Evolutionary conservation across 2,329 filamentous ascomycete genomes (phyloP).

Genomic region (Paraphaeosphaeria sporulosa): DNA sequence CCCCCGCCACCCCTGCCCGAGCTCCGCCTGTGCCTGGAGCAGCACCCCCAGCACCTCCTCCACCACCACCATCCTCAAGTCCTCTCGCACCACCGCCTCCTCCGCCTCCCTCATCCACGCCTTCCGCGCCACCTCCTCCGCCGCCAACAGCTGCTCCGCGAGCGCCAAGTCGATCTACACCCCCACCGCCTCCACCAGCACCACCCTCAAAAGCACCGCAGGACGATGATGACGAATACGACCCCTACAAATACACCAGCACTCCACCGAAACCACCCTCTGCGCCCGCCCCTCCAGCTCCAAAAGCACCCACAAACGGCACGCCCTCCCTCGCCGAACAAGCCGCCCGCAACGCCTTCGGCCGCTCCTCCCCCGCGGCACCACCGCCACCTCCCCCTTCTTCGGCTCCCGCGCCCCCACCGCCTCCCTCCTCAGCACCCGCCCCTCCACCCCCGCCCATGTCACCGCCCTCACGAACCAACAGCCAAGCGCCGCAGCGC

Average conservation of each 20-base stretch:
- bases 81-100: constrained; percentile 54
- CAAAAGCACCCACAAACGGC: constrained; percentile 57
- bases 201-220: constrained; percentile 14
- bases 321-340: constrained; percentile 63
- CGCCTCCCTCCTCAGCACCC: constrained; percentile 48
- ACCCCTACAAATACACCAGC: constrained; percentile 61
- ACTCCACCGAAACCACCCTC: constrained; percentile 38
- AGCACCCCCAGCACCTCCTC: constrained; percentile 47
- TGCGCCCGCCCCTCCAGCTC: constrained; percentile 49
- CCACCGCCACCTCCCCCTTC: constrained; percentile 55
- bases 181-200: constrained; percentile 53
- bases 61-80: constrained; percentile 45
- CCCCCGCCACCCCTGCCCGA: constrained; percentile 54
- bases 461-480: constrained; percentile 37
- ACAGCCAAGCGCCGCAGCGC: constrained; percentile 57
- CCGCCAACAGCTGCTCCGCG: constrained; percentile 44
- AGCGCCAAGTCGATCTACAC: constrained; percentile 29
- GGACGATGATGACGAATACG: constrained; percentile 28
- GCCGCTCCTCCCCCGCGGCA: constrained; percentile 52
- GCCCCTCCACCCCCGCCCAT: constrained; percentile 48
- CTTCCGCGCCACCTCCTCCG: constrained; percentile 46
- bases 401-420: constrained; percentile 54
- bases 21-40: constrained; percentile 46
- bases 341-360: constrained; percentile 66
- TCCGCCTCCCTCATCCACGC: constrained; percentile 40